Conservation (phyloP, 352 stramenopile species). For the Phytophthora europaea region DNA sequence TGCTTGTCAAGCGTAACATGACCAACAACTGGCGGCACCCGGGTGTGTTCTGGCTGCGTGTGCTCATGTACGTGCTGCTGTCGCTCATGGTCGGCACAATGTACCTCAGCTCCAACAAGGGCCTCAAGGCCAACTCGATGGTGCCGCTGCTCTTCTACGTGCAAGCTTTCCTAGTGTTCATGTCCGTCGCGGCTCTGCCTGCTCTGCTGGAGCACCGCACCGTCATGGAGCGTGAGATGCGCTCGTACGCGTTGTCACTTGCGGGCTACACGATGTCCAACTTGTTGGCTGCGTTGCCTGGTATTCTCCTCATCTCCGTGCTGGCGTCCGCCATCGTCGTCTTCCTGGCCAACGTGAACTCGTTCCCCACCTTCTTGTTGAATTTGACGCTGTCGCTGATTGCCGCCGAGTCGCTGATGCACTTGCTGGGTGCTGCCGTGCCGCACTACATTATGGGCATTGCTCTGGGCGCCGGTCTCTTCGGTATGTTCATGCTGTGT, state of each 20-base stretch:
- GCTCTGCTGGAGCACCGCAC: conserved; percentile 87
- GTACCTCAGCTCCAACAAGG: conserved; percentile 64
- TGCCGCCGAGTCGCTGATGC: conserved; percentile 84
- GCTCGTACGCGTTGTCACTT: conserved; percentile 63
- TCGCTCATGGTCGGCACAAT: conserved; percentile 84
- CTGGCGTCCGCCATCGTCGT: conserved; percentile 67
- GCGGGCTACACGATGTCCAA: conserved; percentile 84
- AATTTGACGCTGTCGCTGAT: conserved; percentile 85
- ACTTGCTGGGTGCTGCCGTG: conserved; percentile 80
- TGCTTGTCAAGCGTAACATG: conserved; percentile 72
- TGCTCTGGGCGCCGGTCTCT: conserved; percentile 78
- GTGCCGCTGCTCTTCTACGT: conserved; percentile 91
- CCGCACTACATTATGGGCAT: conserved; percentile 92
- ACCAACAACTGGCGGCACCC: conserved; percentile 80
- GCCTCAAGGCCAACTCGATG: conserved; percentile 44
- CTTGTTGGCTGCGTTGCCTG: conserved; percentile 76
- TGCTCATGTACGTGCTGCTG: conserved; percentile 87
- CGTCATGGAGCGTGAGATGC: conserved; percentile 88
- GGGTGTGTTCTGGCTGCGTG: conserved; percentile 83
- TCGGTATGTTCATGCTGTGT: conserved; percentile 91
- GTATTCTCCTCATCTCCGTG: conserved; percentile 74
- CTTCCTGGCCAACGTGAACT: conserved; percentile 61
- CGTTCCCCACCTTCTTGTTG: conserved; percentile 71
- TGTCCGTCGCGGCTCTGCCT: conserved; percentile 91
- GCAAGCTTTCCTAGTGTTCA: conserved; percentile 93